Conservation (phyloP, 352 stramenopile species). For the Paralagenidium karlingii region DNA sequence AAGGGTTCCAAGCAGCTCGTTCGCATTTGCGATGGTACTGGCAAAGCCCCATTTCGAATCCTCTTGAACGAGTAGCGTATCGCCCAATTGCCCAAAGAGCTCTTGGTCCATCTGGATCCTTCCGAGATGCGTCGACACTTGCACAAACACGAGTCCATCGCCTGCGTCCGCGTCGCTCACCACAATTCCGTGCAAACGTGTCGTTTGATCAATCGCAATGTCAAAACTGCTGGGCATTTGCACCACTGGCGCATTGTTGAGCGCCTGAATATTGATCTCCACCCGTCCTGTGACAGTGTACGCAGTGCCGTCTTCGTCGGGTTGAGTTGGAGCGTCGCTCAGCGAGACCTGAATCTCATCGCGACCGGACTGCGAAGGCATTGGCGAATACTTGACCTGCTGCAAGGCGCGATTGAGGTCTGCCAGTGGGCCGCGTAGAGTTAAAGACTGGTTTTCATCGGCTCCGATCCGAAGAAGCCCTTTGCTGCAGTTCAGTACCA, state of each 20-base stretch:
- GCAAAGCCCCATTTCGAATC: slow-evolving; percentile 37
- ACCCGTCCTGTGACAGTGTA: slow-evolving; percentile 22
- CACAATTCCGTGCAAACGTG: slow-evolving; percentile 6
- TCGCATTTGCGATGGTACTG: slow-evolving; percentile 6
- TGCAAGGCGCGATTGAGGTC: slow-evolving; percentile 34
- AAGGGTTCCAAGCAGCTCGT: slow-evolving; percentile 13
- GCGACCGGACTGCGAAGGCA: slow-evolving; percentile 10
- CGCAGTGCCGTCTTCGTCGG: slow-evolving; percentile 8
- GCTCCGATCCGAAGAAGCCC: slow-evolving; percentile 6
- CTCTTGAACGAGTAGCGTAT: slow-evolving; percentile 2
- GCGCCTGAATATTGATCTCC: slow-evolving; percentile 19
- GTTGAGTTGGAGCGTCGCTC: neutral
- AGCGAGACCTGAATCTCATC: slow-evolving; percentile 33
- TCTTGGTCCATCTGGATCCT: slow-evolving; percentile 12
- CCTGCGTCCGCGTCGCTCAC: slow-evolving; percentile 31
- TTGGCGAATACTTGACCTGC: slow-evolving; percentile 28
- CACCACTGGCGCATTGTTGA: slow-evolving; percentile 29
- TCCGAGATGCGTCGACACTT: slow-evolving; percentile 17
- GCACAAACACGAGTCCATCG: slow-evolving; percentile 24
- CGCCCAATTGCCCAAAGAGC: neutral
- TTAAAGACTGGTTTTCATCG: slow-evolving; percentile 3
- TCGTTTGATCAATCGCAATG: slow-evolving; percentile 8
- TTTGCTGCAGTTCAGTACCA: slow-evolving; percentile 22
- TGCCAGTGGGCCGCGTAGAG: slow-evolving; percentile 13
- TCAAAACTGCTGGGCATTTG: slow-evolving; percentile 14